Evolutionary conservation across 1,284 basidiomycete genomes (phyloP), one percentile per base, ranked within the genome.

Genomic region (Xerocomus cyaneibrunnescens): DNA sequence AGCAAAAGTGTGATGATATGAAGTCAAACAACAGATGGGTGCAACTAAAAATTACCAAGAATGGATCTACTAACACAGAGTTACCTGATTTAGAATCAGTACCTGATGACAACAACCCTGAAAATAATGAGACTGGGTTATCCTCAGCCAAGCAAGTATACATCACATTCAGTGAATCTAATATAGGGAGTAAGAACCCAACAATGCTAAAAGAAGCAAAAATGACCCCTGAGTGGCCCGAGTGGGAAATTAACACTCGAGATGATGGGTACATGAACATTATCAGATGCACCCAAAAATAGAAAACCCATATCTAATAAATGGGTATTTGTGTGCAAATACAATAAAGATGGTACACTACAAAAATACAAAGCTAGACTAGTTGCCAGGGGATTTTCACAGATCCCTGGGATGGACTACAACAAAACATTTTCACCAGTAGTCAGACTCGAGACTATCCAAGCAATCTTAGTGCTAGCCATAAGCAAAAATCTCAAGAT

Each of bases 361-460:
- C 45, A 39, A 23, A 57, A 57, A 27, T 52, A 51, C 5, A 57
- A 51, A 8, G 51, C 43, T 0, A 1, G 13, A 7, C 17, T 57
- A 12, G 51, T 57, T 0, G 43, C 55, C 1, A 23, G 25, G 23
- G 46, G 45, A 2, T 56, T 57, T 9, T 31, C 12, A 2, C 47
- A 56, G 22, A 6, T 41, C 0, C 39, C 41, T 1, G 43, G 35
- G 0, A 46, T 51, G 19, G 35, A 56, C 7, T 56, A 28, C 2
- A 56, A 56, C n/a, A 25, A 56, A 14, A 55, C 39, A 0, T 56
- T 48, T 7, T 25, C 46, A 2, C 49, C 46, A 3, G 34, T 58
- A 0, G 37, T 58, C 0, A 0, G 17, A 7, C 44, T 57, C 0
- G n/a, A 54, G 13, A 51, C 40, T 0, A 58, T 58, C 0, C 0